Evolutionary conservation across 2,329 filamentous ascomycete genomes (phyloP).

Genomic region (Leptographium flavum): DNA sequence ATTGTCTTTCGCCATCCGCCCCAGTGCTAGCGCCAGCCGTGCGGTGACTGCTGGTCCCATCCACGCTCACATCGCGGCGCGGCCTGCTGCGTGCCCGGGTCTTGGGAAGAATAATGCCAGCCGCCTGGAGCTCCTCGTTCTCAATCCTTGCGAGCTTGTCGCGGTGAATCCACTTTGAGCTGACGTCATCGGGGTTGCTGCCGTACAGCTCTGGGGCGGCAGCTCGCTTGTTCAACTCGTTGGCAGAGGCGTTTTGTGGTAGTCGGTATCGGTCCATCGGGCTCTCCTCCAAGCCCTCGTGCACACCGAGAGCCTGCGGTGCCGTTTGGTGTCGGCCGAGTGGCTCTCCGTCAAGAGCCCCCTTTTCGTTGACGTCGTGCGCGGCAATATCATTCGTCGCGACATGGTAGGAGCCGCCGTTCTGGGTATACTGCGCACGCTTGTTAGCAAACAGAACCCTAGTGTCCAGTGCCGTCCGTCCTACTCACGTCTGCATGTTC

Average conservation of each 20-base stretch:
- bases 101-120: constrained; percentile 50
- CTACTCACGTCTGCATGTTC: constrained; percentile 11
- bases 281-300: constrained; percentile 30
- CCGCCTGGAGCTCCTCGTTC: constrained; percentile 64
- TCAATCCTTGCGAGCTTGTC: constrained; percentile 76
- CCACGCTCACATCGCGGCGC: constrained; percentile 11
- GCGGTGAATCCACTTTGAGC: constrained; percentile 72
- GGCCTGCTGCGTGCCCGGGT: constrained; percentile 31
- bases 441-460: no score
- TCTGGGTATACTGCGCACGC: no score
- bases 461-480: background rate
- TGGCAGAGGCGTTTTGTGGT: background rate
- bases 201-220: constrained; percentile 17
- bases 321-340: background rate
- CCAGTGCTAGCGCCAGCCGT: constrained; percentile 19
- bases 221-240: constrained; percentile 11
- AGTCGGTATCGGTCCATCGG: constrained; percentile 26
- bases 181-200: constrained; percentile 30
- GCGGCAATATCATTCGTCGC: background rate
- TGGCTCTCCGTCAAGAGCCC: background rate
- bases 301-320: background rate
- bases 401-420: background rate
- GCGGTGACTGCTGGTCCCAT: constrained; percentile 19
- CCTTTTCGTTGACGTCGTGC: background rate
- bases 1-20: constrained; percentile 17